A percentile compares a stretch with the other conserved stretches of the same genome.
These are phyloP conservation scores for Yamadazyma trypodendri DNA, from an alignment of 1,139 yeast genomes.

Conservation along the genomic window DNA sequence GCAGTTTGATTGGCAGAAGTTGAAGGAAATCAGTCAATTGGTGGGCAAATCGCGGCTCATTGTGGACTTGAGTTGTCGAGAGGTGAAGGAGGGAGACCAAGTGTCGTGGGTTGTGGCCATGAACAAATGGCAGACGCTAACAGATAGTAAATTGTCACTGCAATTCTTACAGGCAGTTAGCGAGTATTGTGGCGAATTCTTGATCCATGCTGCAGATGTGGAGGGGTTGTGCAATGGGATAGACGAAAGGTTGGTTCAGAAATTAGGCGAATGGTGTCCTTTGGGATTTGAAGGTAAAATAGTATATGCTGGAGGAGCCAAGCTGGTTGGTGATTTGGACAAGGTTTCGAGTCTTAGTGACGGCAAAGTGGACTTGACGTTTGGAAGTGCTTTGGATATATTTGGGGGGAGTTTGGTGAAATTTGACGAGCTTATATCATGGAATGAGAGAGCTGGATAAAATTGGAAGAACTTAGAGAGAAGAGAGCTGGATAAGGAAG, in stretches of 20 bases:
- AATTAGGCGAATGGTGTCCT: constrained; percentile 77
- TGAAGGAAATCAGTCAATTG: constrained; percentile 42
- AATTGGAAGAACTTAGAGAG: background rate
- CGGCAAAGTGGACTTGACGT: constrained; percentile 88
- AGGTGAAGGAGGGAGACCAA: constrained; percentile 26
- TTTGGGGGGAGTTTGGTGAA: constrained; percentile 85
- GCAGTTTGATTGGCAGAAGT: constrained; percentile 54
- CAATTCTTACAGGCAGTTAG: constrained; percentile 56
- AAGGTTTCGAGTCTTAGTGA: constrained; percentile 64
- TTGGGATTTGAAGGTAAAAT: constrained; percentile 58
- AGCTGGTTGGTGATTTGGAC: constrained; percentile 62
- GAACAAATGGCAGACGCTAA: constrained; percentile 94
- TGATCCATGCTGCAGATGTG: constrained; percentile 97
- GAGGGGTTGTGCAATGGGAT: constrained; percentile 95
- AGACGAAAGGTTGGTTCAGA: constrained; percentile 70
- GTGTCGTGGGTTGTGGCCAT: constrained; percentile 86
- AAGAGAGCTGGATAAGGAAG: background rate
- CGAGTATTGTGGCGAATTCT: constrained; percentile 75
- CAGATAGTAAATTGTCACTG: constrained; percentile 55
- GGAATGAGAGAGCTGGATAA: constrained; percentile 51
- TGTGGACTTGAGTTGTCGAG: constrained; percentile 87
- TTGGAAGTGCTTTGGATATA: constrained; percentile 88
- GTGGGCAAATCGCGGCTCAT: constrained; percentile 72
- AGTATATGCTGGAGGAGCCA: constrained; percentile 98
- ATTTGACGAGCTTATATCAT: constrained; percentile 67